phyloP scores from a whole-genome alignment of 2,329 filamentous ascomycete species.

The Aspergillus proliferans region DNA sequence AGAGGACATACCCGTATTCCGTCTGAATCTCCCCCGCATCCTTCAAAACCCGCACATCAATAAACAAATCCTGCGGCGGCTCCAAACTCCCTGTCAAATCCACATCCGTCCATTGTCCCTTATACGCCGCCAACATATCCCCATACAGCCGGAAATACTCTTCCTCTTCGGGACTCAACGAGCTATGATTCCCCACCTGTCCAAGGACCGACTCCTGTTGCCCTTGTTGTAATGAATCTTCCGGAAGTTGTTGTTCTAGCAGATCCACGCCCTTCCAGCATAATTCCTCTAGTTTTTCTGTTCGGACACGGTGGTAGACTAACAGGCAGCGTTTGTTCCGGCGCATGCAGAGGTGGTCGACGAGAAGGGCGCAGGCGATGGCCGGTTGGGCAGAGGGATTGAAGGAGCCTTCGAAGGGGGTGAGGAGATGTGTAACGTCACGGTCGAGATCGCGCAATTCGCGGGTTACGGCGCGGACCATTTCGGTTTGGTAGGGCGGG shows the following conservation, averaged over 20 bases:
- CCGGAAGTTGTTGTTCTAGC: slow-evolving; percentile 59
- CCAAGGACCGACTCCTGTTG: slow-evolving; percentile 23
- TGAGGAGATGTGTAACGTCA: slow-evolving; percentile 71
- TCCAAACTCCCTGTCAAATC: slow-evolving; percentile 91
- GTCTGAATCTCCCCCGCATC: slow-evolving; percentile 98
- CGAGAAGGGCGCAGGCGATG: slow-evolving; percentile 78
- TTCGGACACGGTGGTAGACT: slow-evolving; percentile 84
- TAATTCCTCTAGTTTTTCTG: slow-evolving; percentile 86
- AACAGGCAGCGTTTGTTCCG: slow-evolving; percentile 93
- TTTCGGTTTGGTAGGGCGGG: slow-evolving; percentile 85
- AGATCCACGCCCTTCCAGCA: slow-evolving; percentile 88
- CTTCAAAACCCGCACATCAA: slow-evolving; percentile 91
- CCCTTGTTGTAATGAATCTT: slow-evolving; percentile 33
- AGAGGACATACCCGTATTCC: slow-evolving; percentile 76
- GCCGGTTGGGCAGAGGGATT: slow-evolving; percentile 77
- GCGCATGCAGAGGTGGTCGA: slow-evolving; percentile 91
- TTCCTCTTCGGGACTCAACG: slow-evolving; percentile 89
- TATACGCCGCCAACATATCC: slow-evolving; percentile 89
- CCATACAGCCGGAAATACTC: slow-evolving; percentile 91
- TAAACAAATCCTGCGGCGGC: slow-evolving; percentile 90
- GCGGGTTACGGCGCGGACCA: slow-evolving; percentile 77
- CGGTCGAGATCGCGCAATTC: slow-evolving; percentile 92
- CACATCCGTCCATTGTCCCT: slow-evolving; percentile 97
- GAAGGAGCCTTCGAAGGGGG: slow-evolving; percentile 78
- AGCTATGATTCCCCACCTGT: slow-evolving; percentile 49